Evolutionary conservation across 2,329 filamentous ascomycete species (phyloP).

Genomic region (Zymoseptoria ardabiliae): DNA sequence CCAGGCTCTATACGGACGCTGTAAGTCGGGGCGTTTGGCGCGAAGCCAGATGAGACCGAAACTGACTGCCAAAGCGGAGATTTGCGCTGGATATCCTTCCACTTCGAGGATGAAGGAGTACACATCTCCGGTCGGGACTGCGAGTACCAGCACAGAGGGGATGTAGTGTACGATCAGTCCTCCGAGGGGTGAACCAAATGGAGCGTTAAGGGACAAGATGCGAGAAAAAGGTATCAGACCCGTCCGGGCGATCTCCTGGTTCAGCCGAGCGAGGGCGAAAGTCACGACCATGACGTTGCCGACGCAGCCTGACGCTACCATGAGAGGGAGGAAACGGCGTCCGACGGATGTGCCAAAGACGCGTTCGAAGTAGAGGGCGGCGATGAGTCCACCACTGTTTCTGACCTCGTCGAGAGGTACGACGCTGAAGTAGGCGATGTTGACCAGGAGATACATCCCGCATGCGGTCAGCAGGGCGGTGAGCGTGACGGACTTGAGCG

Average conservation of each 20-base stretch:
- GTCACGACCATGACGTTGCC: slow-evolving; percentile 69
- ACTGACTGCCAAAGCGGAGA: slow-evolving; percentile 52
- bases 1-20: slow-evolving; percentile 60
- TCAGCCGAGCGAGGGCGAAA: slow-evolving; percentile 59
- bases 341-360: slow-evolving; percentile 56
- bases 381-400: slow-evolving; percentile 58
- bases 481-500: slow-evolving; percentile 41
- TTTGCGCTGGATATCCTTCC: slow-evolving; percentile 59
- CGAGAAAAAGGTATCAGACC: slow-evolving; percentile 60
- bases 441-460: slow-evolving; percentile 59
- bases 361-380: slow-evolving; percentile 59
- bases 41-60: slow-evolving; percentile 56
- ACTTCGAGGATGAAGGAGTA: slow-evolving; percentile 69
- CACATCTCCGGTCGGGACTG: slow-evolving; percentile 55
- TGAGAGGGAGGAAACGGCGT: slow-evolving; percentile 51
- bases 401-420: slow-evolving; percentile 62
- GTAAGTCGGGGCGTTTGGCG: slow-evolving; percentile 50
- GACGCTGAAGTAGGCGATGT: slow-evolving; percentile 57
- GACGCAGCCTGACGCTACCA: slow-evolving; percentile 59
- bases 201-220: slow-evolving; percentile 55
- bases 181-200: slow-evolving; percentile 60
- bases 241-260: slow-evolving; percentile 65
- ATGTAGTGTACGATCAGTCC: slow-evolving; percentile 63
- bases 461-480: slow-evolving; percentile 57
- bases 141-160: slow-evolving; percentile 59